A percentile compares a stretch with the other conserved stretches of the same genome.
Evolutionary conservation across 768 basidiomycete genomes (phyloP).

Genomic region (Erythrobasidium yunnanense): DNA sequence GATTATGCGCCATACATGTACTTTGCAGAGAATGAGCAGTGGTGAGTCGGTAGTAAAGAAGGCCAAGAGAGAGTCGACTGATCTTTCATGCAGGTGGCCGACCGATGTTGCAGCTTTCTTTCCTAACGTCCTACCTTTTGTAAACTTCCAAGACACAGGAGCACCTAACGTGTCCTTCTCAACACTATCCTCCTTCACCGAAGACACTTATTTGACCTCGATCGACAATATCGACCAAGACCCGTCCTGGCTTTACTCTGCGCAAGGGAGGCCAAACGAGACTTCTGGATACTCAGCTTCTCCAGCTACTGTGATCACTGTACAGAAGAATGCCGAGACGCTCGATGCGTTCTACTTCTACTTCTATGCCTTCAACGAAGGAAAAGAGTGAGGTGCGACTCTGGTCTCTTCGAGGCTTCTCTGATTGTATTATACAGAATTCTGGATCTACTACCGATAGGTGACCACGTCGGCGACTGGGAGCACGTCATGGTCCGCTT

Average conservation of each 20-base stretch:
- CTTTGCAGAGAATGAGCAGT: too few relatives aligned
- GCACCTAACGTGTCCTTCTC: background rate
- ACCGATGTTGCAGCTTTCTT: slow-evolving; percentile 21
- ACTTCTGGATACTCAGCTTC: slow-evolving; percentile 34
- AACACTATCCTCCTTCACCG: background rate
- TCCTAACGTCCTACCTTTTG: background rate
- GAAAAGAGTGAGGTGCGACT: slow-evolving; percentile 10
- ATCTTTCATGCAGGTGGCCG: slow-evolving; percentile 18
- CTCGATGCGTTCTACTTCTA: slow-evolving; percentile 42
- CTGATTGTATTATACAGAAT: slow-evolving; percentile 12
- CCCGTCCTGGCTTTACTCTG: slow-evolving; percentile 8
- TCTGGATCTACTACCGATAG: slow-evolving; percentile 30
- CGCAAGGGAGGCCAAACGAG: background rate
- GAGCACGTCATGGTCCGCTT: slow-evolving; percentile 43
- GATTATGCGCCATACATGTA: too few relatives aligned
- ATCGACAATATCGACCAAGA: background rate
- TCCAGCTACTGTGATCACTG: slow-evolving; percentile 40
- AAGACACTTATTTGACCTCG: slow-evolving; percentile 3
- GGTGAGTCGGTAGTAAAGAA: too few relatives aligned
- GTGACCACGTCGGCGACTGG: slow-evolving; percentile 43
- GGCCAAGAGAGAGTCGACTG: too few relatives aligned
- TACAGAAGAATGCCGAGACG: slow-evolving; percentile 38
- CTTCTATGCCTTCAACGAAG: slow-evolving; percentile 41
- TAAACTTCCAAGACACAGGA: background rate
- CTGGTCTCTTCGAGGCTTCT: background rate